Percentiles rank a stretch among this genome's conserved stretches.
Conservation (phyloP, 2,329 filamentous ascomycete genomes). For the Stylonectria norvegica region DNA sequence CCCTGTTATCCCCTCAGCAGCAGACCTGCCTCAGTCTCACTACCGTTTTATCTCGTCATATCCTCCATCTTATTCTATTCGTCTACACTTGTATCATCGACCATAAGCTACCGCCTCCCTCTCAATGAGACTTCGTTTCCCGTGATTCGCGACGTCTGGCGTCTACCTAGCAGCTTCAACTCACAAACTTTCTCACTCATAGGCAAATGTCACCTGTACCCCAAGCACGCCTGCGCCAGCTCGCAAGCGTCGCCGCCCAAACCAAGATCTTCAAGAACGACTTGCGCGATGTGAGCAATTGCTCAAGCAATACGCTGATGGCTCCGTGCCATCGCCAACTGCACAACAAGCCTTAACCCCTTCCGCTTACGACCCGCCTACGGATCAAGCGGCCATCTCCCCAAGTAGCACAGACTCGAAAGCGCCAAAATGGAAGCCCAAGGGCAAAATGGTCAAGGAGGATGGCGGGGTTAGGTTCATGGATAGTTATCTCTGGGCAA, state of each 20-base stretch:
- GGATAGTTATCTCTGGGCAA: constrained; percentile 53
- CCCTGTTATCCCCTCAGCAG: no score
- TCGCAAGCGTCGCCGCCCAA: constrained; percentile 56
- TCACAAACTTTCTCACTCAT: neutral
- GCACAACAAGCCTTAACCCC: constrained; percentile 13
- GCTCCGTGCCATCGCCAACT: constrained; percentile 27
- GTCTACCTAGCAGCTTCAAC: no score
- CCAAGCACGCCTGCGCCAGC: constrained; percentile 59
- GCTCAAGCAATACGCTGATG: constrained; percentile 53
- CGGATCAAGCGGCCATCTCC: constrained; percentile 21
- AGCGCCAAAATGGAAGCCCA: constrained; percentile 41
- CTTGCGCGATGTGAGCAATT: constrained; percentile 57
- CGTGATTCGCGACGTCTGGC: constrained; percentile 3
- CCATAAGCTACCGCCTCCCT: constrained; percentile 1
- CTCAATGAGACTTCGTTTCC: constrained; percentile 1
- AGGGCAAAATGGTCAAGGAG: constrained; percentile 54
- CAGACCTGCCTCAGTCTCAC: no score
- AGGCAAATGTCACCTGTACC: constrained; percentile 59
- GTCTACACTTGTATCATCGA: neutral
- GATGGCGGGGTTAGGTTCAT: constrained; percentile 53
- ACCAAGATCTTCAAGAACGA: constrained; percentile 60
- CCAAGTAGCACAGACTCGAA: constrained; percentile 30
- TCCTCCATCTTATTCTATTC: neutral
- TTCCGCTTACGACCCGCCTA: constrained; percentile 18
- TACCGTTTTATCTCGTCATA: neutral